Percentiles rank a stretch among this genome's conserved stretches.
Conservation (phyloP, 331 rosid genomes). For the Saraca asoca region DNA sequence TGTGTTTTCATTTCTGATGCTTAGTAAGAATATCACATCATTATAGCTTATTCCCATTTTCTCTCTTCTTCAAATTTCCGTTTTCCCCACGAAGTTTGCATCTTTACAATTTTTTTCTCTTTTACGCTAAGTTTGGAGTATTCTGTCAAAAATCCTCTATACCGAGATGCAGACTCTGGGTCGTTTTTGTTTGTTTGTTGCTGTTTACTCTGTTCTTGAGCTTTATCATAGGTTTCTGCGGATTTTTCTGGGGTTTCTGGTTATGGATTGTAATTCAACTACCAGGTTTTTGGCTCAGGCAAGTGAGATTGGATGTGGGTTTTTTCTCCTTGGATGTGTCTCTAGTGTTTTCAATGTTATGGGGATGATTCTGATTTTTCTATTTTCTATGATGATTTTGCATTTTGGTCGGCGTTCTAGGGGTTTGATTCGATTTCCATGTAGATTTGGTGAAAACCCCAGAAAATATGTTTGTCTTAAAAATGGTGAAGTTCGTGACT, state of each 20-base stretch:
- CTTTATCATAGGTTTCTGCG: conserved; percentile 33
- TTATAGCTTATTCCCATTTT: neutral
- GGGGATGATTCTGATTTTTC: conserved; percentile 45
- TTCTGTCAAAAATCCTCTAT: neutral
- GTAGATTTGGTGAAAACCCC: conserved; percentile 36
- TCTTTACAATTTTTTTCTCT: neutral
- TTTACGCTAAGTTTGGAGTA: conserved; percentile 13
- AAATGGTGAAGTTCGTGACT: conserved; percentile 4
- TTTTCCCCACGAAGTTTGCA: neutral
- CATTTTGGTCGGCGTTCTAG: conserved; percentile 34
- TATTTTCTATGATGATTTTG: conserved; percentile 36
- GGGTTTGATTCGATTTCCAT: conserved; percentile 38
- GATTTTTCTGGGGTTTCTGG: conserved; percentile 29
- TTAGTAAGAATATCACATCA: neutral
- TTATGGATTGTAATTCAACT: conserved; percentile 45
- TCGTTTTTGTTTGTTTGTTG: conserved; percentile 28
- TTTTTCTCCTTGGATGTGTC: conserved; percentile 50
- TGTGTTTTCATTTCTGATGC: neutral
- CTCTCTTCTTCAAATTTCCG: neutral
- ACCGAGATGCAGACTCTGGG: conserved; percentile 53
- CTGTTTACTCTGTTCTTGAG: conserved; percentile 28
- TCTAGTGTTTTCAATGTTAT: conserved; percentile 40
- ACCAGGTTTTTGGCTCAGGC: conserved; percentile 40
- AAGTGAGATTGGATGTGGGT: conserved; percentile 45
- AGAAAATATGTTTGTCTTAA: conserved; percentile 36